Percentiles rank a stretch among this genome's conserved stretches.
phyloP scores from a whole-genome alignment of 306 rosid species.

The Mimosa bimucronata region DNA sequence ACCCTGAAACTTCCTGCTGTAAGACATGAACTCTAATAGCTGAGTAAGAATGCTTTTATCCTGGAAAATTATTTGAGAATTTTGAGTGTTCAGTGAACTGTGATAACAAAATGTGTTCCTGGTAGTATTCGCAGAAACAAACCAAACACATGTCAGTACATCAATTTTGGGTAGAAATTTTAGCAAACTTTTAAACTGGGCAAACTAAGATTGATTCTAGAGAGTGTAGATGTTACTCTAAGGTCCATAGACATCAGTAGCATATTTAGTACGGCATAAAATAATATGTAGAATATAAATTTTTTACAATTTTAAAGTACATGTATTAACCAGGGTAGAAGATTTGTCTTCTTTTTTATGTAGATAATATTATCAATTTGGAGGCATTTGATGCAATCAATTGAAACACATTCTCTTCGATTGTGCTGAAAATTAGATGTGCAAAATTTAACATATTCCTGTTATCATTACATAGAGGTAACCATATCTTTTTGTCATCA shows the following conservation, averaged over 20 bases:
- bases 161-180: slow-evolving; percentile 28
- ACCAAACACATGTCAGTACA: neutral
- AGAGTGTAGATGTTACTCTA: slow-evolving; percentile 7
- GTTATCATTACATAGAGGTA: neutral
- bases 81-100: slow-evolving; percentile 19
- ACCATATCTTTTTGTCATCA: neutral
- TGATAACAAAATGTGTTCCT: slow-evolving; percentile 17
- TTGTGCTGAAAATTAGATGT: neutral
- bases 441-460: neutral
- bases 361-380: neutral
- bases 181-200: neutral
- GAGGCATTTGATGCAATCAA: neutral
- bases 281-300: neutral
- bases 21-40: slow-evolving; percentile 17
- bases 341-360: neutral
- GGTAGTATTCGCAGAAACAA: neutral
- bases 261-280: neutral
- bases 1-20: slow-evolving; percentile 14
- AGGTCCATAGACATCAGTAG: neutral
- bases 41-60: slow-evolving; percentile 22
- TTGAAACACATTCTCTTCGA: neutral
- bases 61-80: slow-evolving; percentile 10
- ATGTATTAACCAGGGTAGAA: neutral
- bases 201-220: slow-evolving; percentile 22
- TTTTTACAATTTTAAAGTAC: neutral